Evolutionary conservation across 305 asterid genomes (phyloP).

Genomic region (Fraxinus velutina): DNA sequence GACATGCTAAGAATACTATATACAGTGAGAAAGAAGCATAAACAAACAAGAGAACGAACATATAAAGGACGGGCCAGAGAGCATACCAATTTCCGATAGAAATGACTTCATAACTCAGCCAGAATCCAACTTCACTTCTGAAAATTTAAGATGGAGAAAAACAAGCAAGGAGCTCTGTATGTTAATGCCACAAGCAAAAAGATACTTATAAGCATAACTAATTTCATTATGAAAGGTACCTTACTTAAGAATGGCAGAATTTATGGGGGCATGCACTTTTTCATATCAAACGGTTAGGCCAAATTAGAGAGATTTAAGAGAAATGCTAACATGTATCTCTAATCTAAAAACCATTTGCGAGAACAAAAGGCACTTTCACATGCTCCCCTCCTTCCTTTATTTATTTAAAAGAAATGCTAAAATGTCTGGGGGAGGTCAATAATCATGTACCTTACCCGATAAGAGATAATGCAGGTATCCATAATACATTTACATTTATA

Average conservation of each 20-base stretch:
- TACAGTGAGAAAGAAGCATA: not conserved
- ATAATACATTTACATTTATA: slow-evolving; percentile 11
- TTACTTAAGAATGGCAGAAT: slow-evolving; percentile 10
- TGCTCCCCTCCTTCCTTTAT: not conserved
- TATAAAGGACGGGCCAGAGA: slow-evolving; percentile 1
- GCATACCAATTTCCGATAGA: slow-evolving; percentile 26
- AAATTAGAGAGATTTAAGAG: not conserved
- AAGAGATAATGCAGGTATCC: not conserved
- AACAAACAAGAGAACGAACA: not conserved
- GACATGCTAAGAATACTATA: not conserved
- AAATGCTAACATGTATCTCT: slow-evolving; percentile 13
- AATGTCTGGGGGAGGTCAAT: not conserved
- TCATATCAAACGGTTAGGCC: not conserved
- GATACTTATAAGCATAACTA: slow-evolving; percentile 21
- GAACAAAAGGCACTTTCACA: slow-evolving; percentile 14
- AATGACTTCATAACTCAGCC: not conserved
- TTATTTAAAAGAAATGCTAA: not conserved
- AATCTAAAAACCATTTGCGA: slow-evolving; percentile 9
- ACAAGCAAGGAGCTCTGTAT: slow-evolving; percentile 13
- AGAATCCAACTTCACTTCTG: slow-evolving; percentile 9
- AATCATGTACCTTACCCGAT: not conserved
- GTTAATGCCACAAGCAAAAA: slow-evolving; percentile 18
- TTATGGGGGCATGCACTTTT: not conserved
- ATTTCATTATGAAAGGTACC: not conserved
- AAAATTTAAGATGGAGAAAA: slow-evolving; percentile 12